Base-by-base conservation (phyloP, 164 flowering plant genomes). In the Piper longum region DNA sequence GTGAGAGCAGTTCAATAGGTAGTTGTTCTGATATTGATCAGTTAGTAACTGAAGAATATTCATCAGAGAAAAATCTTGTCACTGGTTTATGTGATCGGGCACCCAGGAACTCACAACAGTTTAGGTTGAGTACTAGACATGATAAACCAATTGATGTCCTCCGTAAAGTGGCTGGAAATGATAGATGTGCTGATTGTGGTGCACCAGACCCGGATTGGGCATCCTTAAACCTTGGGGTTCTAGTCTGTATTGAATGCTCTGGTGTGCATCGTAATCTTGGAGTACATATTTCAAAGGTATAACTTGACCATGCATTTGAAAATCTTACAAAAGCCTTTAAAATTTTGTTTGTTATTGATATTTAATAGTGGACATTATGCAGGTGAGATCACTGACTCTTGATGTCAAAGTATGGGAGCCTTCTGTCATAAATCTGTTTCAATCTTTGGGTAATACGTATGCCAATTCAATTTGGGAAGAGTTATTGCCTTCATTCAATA, bases 201-300 rank as follows among this genome's bases (percentile, higher is more conserved):
- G 91, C 96, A 43, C 70, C 85, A 56, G 97, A 87, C 71, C 99
- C 99, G 41, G 99, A 93, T 64, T 93, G 99, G 99, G 97, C 99
- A 63, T 93, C 99, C 41, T 74, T 93, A 64, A 93, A 93, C 78
- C 95, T 93, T 61, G 99, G 99, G 2, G 82, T 93, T 73, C 95
- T 93, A 64, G 80, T 93, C 60, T 93, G 99, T 77, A 93, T 93
- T 61, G 99, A 93, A 64, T 93, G 99, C 80, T 93, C 99, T 69
- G 99, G 99, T 66, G 95, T 91, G 74, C 99, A 93, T 67, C 96
- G 97, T 56, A 93, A 93, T 74, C 96, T 93, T 75, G 99, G 99
- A 64, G 97, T 90, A 43, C 84, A 82, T 74, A 76, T 81, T 67
- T 82, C 98, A 65, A 93, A 93, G 95, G 98, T 85, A 77, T 72